Conservation (phyloP, 768 basidiomycete genomes). For the Leccinum rimulosum region DNA sequence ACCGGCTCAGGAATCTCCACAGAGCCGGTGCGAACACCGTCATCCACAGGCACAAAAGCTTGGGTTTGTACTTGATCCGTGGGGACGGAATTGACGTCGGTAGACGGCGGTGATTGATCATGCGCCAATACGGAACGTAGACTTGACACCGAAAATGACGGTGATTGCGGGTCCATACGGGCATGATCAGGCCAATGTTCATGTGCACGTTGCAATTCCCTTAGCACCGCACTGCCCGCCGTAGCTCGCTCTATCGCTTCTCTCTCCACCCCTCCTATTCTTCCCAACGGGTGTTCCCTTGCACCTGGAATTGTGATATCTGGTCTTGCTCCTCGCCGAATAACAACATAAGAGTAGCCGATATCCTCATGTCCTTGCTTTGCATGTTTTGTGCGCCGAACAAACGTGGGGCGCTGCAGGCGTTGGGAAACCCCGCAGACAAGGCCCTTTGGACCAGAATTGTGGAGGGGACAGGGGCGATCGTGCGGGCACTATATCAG, state of each 20-base stretch:
- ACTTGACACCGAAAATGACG: conserved; percentile 17
- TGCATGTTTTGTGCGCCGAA: conserved; percentile 86
- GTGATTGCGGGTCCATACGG: conserved; percentile 26
- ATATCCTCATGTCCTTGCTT: conserved; percentile 82
- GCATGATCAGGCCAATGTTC: conserved; percentile 18
- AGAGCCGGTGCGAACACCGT: conserved; percentile 18
- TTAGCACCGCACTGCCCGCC: conserved; percentile 15
- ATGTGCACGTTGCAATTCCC: conserved; percentile 25
- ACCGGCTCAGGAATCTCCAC: conserved; percentile 15
- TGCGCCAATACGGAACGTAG: conserved; percentile 8
- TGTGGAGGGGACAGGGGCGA: conserved; percentile 71
- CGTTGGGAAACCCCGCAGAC: conserved; percentile 87
- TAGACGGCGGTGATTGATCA: conserved; percentile 14
- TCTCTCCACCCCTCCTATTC: conserved; percentile 31
- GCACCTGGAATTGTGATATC: conserved; percentile 8
- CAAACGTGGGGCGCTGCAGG: conserved; percentile 80
- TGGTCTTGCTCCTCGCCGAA: conserved; percentile 78
- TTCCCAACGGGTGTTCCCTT: conserved; percentile 17
- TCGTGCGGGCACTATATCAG: conserved; percentile 84
- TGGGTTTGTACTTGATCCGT: conserved; percentile 17
- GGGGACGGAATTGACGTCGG: conserved; percentile 21
- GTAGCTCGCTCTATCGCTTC: conserved; percentile 29
- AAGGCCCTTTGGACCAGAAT: conserved; percentile 48
- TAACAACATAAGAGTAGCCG: conserved; percentile 86
- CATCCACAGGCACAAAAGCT: conserved; percentile 19